These are phyloP conservation scores for Tubosaeta sp. DNA, from an alignment of 768 basidiomycete species.

Conservation along the genomic window DNA sequence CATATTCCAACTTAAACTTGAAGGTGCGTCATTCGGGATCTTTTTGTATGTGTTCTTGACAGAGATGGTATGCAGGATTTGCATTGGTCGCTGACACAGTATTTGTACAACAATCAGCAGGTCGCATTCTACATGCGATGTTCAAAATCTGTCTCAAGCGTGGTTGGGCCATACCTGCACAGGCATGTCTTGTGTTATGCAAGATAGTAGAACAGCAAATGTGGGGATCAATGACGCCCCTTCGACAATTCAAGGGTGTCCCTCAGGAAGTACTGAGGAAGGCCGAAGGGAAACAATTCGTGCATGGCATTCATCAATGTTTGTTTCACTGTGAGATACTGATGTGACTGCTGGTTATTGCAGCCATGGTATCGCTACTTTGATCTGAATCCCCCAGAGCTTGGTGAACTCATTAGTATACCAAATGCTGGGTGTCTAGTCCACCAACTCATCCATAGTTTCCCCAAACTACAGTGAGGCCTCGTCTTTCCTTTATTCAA, in stretches of 20 bases:
- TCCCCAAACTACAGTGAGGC: slow-evolving; percentile 88
- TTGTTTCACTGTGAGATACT: background rate
- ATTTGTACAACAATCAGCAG: slow-evolving; percentile 95
- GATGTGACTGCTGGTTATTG: background rate
- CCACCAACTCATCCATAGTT: slow-evolving; percentile 89
- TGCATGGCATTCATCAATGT: slow-evolving; percentile 37
- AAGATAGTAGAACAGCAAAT: slow-evolving; percentile 92
- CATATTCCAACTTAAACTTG: slow-evolving; percentile 90
- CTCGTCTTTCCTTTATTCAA: background rate
- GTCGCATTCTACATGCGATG: slow-evolving; percentile 92
- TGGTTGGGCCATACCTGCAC: slow-evolving; percentile 93
- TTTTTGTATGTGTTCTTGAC: background rate
- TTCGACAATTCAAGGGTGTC: slow-evolving; percentile 92
- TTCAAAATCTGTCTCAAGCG: slow-evolving; percentile 97
- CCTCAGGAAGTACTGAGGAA: slow-evolving; percentile 82
- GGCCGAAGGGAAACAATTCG: slow-evolving; percentile 97
- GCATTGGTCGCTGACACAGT: slow-evolving; percentile 91
- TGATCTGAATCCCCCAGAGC: slow-evolving; percentile 85
- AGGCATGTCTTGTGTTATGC: slow-evolving; percentile 87
- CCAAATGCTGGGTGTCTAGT: slow-evolving; percentile 91
- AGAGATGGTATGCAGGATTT: slow-evolving; percentile 57
- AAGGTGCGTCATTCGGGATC: slow-evolving; percentile 43
- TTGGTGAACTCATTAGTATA: slow-evolving; percentile 92
- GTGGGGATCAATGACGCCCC: slow-evolving; percentile 98
- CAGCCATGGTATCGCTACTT: slow-evolving; percentile 98